phyloP scores from a whole-genome alignment of 2,329 filamentous ascomycete genomes.

The Nothomitra cinnamomea region DNA sequence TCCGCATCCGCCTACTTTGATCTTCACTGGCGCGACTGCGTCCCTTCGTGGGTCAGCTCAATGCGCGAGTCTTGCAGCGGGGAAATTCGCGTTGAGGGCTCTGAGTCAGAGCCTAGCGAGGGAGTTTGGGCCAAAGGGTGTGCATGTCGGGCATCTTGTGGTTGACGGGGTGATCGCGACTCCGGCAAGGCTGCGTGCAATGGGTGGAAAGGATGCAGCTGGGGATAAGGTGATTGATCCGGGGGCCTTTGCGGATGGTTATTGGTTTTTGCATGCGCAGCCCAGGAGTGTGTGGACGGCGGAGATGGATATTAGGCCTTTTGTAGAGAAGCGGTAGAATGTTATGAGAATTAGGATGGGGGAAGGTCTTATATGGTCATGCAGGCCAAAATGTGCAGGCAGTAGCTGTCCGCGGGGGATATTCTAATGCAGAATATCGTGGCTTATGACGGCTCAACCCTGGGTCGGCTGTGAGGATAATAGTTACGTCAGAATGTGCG shows the following conservation, averaged over 20 bases:
- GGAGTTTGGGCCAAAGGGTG: slow-evolving; percentile 69
- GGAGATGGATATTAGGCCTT: slow-evolving; percentile 66
- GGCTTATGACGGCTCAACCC: no score
- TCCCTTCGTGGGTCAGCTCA: slow-evolving; percentile 54
- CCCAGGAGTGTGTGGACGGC: slow-evolving; percentile 63
- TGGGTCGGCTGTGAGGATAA: no score
- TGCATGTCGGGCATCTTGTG: slow-evolving; percentile 69
- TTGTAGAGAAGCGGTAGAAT: slow-evolving; percentile 62
- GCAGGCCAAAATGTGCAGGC: no score
- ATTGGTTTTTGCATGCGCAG: slow-evolving; percentile 74
- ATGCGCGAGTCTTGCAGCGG: slow-evolving; percentile 56
- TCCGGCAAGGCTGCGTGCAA: slow-evolving; percentile 45
- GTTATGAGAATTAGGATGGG: no score
- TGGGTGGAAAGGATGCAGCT: slow-evolving; percentile 34
- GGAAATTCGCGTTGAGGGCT: slow-evolving; percentile 65
- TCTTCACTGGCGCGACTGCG: slow-evolving; percentile 78
- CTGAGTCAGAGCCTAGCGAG: slow-evolving; percentile 58
- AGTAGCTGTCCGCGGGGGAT: no score
- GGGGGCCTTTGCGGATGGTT: slow-evolving; percentile 69
- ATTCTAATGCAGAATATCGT: no score
- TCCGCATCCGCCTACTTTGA: slow-evolving; percentile 55
- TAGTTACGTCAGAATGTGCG: no score
- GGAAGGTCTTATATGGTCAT: no score
- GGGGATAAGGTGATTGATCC: slow-evolving; percentile 54
- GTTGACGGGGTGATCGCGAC: slow-evolving; percentile 79